Base-by-base conservation (phyloP, 208 protist species). In the Wallacemonas sp. region DNA sequence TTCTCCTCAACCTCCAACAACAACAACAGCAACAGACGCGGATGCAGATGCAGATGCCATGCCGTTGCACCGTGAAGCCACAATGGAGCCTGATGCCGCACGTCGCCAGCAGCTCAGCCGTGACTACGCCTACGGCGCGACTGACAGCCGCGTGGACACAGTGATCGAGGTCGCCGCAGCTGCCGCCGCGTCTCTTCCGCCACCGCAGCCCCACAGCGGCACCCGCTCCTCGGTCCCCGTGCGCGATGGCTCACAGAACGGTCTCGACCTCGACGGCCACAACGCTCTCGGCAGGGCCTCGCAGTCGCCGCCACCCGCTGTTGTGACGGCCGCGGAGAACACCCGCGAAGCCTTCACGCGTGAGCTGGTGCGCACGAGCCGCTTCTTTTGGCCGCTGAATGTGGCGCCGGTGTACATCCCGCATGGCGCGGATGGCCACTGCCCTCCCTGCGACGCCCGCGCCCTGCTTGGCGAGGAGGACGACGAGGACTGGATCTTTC, bases 351-450 rank as follows among this genome's bases (percentile, higher is more conserved):
- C 21, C 26, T 27, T 62, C 74, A 29, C 60, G 36, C 36, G 74
- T 65, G 39, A 46, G 29, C 32, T 34, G 30, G 6, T 4, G n/a
- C 52, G 52, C 52, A 58, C 52, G 30, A 58, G 67, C 0, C 62
- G 69, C 12, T 80, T 80, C 34, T 80, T 80, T 61, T 80, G 74
- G 74, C 48, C 74, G 19, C 55, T 80, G 34, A 66, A 49, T 21
- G 68, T 75, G 26, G 74, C 74, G 17, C 74, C 74, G 26, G 67
- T 69, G 2, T 38, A 61, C 29, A 49, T 67, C 23, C 64, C 66
- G 63, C 64, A 71, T 27, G 61, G 32, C 11, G 33, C 17, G 4
- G 72, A 54, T 47, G 33, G 17, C n/a, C 52, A 58, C 57, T n/a
- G 54, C 9, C 56, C 46, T 9, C 32, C 48, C 73, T 73, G 73